Base-by-base conservation (phyloP, 2,329 filamentous ascomycete genomes). In the Penicillium brasilianum region DNA sequence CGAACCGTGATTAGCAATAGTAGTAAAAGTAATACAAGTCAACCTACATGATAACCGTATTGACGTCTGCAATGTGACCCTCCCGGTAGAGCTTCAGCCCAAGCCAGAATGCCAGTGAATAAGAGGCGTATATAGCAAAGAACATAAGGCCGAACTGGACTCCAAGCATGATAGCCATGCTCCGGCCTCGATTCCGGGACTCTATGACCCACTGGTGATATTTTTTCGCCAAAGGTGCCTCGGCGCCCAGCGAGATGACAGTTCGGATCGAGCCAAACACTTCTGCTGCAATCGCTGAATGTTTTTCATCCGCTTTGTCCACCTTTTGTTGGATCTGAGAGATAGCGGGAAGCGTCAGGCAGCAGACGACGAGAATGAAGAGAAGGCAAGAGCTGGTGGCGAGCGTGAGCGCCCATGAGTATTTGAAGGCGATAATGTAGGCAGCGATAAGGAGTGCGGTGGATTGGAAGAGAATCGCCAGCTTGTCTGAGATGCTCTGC, bases 401-500 rank as follows among this genome's bases (percentile, higher is more conserved):
- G 3, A 48, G 44, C 5, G 44, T 48, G 14, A 48, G 25, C 8
- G 44, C 44, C 44, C 44, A 48, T 28, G 44, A 48, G 44, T 48
- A 48, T 30, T 48, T 48, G 44, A 48, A 48, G 25, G 44, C 44
- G 25, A 48, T 48, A 9, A 48, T 48, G 22, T 48, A 48, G 7
- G 44, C 44, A 2, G 44, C 9, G 9, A 48, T 16, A 4, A 48
- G 25, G 14, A 48, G 6, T 0, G 44, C 25, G 16, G 44, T 48
- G n/a, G 44, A 48, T 54, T 81, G 77, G 32, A 83, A 73, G 1
- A 83, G 71, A 2, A 72, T 72, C 1, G 77, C 76, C 5, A 86
- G 72, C 56, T 82, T 81, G 64, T 85, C 83, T 0, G 83, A 85
- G n/a, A 85, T 81, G 18, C 82, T 83, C 28, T 83, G 74, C 59